Base-by-base conservation (phyloP, 2,329 filamentous ascomycete species). In the Xylariomycetidae sp. region DNA sequence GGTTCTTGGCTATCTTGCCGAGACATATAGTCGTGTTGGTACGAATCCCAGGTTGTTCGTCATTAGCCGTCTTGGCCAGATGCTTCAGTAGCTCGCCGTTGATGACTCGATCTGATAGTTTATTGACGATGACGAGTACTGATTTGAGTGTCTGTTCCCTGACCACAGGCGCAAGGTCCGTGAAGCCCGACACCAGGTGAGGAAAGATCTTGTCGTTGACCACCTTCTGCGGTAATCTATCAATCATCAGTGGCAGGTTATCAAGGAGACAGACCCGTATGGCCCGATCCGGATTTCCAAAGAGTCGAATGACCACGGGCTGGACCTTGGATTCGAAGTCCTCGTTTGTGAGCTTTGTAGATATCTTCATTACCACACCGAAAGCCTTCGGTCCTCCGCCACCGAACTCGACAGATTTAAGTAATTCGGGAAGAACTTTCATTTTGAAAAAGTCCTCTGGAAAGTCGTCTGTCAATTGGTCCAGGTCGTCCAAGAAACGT, bases 331-430 rank as follows among this genome's bases (percentile, higher is more conserved):
- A 58, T 28, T 94, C 85, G 57, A 94, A 98, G 57, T 98, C 92
- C 8, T 97, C 92, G 40, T 83, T 82, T 3, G 85, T 79, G 25
- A 98, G 68, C 54, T 95, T 97, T 6, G 80, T 69, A 4, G 88
- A 80, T 48, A 98, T 96, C 54, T 94, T 94, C 69, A 97, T 80
- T 25, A 95, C 86, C 2, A 94, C 80, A 1, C 73, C 67, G 39
- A 98, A 85, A 1, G 94, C 89, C 54, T 94, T 94, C 0, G 90
- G 86, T 0, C 92, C 92, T 17, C 92, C 92, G 9, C 90, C 92
- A 6, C 92, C 92, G 58, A 96, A 98, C 53, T 98, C 92, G n/a
- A 97, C 88, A 0, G 89, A 95, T 56, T 97, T 98, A n/a, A 98
- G 72, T 18, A 98, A 68, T 56, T 98, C 92, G 0, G 92, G 92